These are phyloP conservation scores for Linaria vulgaris DNA, from an alignment of 257 asterid genomes.

Conservation along the genomic window DNA sequence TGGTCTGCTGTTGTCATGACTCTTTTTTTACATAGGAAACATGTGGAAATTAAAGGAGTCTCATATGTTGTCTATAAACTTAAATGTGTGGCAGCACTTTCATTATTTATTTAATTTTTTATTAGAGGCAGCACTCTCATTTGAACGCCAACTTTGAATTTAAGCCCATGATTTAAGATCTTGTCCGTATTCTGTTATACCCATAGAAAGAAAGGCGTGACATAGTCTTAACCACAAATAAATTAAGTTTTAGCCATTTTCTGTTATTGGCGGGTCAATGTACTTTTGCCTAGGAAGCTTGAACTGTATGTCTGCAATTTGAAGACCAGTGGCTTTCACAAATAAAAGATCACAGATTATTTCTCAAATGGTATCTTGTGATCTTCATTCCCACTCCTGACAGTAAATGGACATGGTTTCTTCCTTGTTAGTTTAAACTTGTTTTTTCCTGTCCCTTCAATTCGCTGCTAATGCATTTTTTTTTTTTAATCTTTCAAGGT, in stretches of 20 bases:
- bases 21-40: no score
- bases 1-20: no score
- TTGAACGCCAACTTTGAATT: no score
- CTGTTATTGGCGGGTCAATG: not conserved
- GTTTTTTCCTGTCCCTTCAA: not conserved
- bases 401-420: not conserved
- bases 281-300: not conserved
- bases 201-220: not conserved
- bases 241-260: not conserved
- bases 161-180: not conserved
- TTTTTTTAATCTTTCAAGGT: conserved; percentile 45
- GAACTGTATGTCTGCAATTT: not conserved
- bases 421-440: not conserved
- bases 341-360: not conserved
- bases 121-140: no score
- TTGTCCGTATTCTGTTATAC: not conserved
- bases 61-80: no score
- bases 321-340: conserved; percentile 3
- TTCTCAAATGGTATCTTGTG: not conserved
- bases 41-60: no score
- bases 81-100: no score
- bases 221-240: not conserved
- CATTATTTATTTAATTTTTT: no score
- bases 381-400: not conserved
- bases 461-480: not conserved